Percentiles rank a stretch among this genome's conserved stretches.
Evolutionary conservation across 2,329 filamentous ascomycete genomes (phyloP).

Genomic region (Cryphonectria radicalis): DNA sequence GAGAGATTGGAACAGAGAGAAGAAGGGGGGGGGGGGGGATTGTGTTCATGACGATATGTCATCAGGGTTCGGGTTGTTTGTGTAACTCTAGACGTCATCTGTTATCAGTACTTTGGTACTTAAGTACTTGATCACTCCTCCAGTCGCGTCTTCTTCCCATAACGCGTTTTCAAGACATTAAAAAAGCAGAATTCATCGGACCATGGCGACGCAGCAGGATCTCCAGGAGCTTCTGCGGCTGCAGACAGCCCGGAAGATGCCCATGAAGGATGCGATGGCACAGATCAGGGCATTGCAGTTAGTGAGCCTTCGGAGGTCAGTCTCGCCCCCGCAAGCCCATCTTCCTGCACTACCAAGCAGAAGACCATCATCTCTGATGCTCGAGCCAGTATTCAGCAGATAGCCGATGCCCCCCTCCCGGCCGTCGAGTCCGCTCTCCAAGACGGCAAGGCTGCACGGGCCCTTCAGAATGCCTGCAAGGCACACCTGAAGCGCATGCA

Average conservation of each 20-base stretch:
- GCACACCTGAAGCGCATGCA: conserved; percentile 49
- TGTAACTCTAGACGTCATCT: not conserved
- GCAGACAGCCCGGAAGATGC: conserved; percentile 61
- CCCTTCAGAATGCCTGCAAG: conserved; percentile 59
- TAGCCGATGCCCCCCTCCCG: conserved; percentile 53
- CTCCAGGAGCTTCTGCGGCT: conserved; percentile 65
- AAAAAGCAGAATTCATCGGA: not conserved
- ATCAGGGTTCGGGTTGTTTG: conserved; percentile 1
- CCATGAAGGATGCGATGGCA: conserved; percentile 63
- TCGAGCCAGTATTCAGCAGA: conserved; percentile 54
- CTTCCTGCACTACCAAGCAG: no score
- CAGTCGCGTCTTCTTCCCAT: not conserved
- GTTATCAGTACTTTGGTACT: not conserved
- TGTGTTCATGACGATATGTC: not conserved
- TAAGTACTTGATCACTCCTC: not conserved
- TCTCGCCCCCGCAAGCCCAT: conserved; percentile 14
- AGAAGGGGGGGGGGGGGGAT: no score
- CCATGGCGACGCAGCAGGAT: conserved; percentile 61
- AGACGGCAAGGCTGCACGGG: conserved; percentile 54
- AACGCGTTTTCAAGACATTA: not conserved
- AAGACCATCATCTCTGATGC: not conserved
- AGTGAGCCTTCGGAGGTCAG: conserved; percentile 60
- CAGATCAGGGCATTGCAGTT: conserved; percentile 62
- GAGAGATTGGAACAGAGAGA: no score
- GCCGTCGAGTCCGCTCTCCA: conserved; percentile 51